Evolutionary conservation across 306 rosid species (phyloP), one percentile per base, ranked within the genome.

Genomic region (Inga oerstediana): DNA sequence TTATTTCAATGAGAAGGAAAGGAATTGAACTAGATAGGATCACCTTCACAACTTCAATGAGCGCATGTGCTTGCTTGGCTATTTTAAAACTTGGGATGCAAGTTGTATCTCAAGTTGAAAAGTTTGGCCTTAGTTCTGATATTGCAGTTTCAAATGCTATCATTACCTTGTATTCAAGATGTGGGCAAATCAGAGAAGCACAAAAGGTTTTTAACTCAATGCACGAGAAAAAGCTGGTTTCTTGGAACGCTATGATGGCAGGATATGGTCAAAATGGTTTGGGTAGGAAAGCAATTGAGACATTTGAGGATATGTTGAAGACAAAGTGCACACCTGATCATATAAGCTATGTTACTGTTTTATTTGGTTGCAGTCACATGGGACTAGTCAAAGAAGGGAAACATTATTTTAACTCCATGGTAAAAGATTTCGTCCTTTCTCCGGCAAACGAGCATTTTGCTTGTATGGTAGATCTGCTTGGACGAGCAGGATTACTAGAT

Each of bases 401-500:
- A 27, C 82, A 71, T 39, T 79, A 80, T 81, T 88, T 88, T 48
- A 56, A 64, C 81, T 88, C 89, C 39, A 88, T 86, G 91, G 77
- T 81, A 20, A 22, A 84, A 64, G 84, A 80, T 56, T 86, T 83
- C 79, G 80, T 81, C 61, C 72, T 88, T 82, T 75, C 81, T 54
- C 86, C 84, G 5, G 77, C 89, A 70, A 46, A 78, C 39, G 89
- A 86, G 80, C 91, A 88, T 88, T 88, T 80, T 81, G 83, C 84
- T 39, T 88, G 86, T 66, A 84, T 86, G 89, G 89, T 88, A 19
- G 91, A 88, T 81, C 80, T 88, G 85, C 83, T 88, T 58, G 91
- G 91, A n/a, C 81, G 88, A 45, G 87, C 88, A 15, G 91, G 89
- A 13, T 81, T 81, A 54, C 82, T 88, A 30, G 82, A 84, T 72